A percentile compares a stretch with the other conserved stretches of the same genome.
Conservation (phyloP, 768 basidiomycete species). For the Kwoniella heveanensis region DNA sequence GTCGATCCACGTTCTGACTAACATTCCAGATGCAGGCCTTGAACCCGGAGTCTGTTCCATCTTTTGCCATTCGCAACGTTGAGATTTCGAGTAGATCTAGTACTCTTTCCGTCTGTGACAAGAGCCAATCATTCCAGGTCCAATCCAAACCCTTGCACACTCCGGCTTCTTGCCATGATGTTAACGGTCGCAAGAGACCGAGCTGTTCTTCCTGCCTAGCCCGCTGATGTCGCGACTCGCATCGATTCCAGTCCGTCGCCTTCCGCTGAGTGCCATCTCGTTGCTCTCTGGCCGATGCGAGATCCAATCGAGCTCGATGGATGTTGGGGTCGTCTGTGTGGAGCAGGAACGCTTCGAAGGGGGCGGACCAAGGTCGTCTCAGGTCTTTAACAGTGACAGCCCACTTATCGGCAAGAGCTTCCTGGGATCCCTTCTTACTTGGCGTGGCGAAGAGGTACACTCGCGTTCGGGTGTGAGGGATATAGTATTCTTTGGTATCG, state of each 20-base stretch:
- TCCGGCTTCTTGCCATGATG: constrained; percentile 87
- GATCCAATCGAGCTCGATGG: constrained; percentile 80
- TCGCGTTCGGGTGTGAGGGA: constrained; percentile 90
- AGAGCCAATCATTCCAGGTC: constrained; percentile 91
- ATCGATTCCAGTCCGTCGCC: constrained; percentile 82
- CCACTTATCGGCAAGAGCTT: constrained; percentile 71
- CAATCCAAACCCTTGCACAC: constrained; percentile 83
- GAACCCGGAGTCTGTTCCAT: constrained; percentile 80
- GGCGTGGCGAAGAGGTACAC: constrained; percentile 57
- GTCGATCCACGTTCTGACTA: constrained; percentile 93
- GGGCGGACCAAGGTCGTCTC: constrained; percentile 80
- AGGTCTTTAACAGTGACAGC: constrained; percentile 63
- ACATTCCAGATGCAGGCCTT: constrained; percentile 97
- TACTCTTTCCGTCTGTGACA: constrained; percentile 89
- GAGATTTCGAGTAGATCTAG: constrained; percentile 95
- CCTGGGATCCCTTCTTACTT: constrained; percentile 56
- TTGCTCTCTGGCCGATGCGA: constrained; percentile 58
- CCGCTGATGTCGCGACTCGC: constrained; percentile 87
- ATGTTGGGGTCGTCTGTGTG: constrained; percentile 89
- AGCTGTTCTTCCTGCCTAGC: constrained; percentile 80
- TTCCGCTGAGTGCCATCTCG: constrained; percentile 64
- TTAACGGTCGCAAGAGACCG: constrained; percentile 80
- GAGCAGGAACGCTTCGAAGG: constrained; percentile 88
- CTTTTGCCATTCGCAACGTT: constrained; percentile 74
- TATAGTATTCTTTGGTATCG: constrained; percentile 74